A percentile compares a stretch with the other conserved stretches of the same genome.
These are phyloP conservation scores for Euphorbia celastroides DNA, from an alignment of 441 rosid genomes.

Conservation along the genomic window DNA sequence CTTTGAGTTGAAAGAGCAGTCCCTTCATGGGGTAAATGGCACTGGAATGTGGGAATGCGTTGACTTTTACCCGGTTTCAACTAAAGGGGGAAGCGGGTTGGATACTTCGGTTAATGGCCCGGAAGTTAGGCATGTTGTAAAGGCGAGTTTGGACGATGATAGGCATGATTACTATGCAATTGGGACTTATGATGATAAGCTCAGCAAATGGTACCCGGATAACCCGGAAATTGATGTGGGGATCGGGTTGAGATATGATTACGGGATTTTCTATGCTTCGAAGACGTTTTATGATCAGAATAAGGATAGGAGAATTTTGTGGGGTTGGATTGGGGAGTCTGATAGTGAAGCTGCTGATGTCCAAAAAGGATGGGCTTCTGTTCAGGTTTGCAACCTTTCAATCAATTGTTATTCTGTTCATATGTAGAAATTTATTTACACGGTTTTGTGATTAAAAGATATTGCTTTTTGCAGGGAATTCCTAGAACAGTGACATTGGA, in stretches of 20 bases:
- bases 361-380: slow-evolving; percentile 90
- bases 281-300: slow-evolving; percentile 82
- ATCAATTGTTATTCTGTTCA: background rate
- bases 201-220: slow-evolving; percentile 64
- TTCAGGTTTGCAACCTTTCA: slow-evolving; percentile 48
- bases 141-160: slow-evolving; percentile 77
- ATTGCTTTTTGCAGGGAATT: slow-evolving; percentile 36
- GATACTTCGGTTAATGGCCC: slow-evolving; percentile 67
- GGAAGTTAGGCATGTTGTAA: slow-evolving; percentile 69
- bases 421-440: background rate
- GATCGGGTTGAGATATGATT: slow-evolving; percentile 75
- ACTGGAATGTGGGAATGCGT: slow-evolving; percentile 96
- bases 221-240: slow-evolving; percentile 71
- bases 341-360: slow-evolving; percentile 75
- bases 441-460: no score
- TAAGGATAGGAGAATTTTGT: slow-evolving; percentile 60
- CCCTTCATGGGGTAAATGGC: slow-evolving; percentile 56
- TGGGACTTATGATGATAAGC: slow-evolving; percentile 64
- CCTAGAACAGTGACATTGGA: slow-evolving; percentile 61
- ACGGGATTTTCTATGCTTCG: slow-evolving; percentile 84
- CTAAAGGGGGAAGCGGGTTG: slow-evolving; percentile 35
- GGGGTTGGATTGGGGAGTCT: slow-evolving; percentile 92
- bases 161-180: slow-evolving; percentile 76
- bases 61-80: slow-evolving; percentile 74
- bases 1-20: slow-evolving; percentile 24